Base-by-base conservation (phyloP, 2,329 filamentous ascomycete species). In the Cladorrhinum sp. region DNA sequence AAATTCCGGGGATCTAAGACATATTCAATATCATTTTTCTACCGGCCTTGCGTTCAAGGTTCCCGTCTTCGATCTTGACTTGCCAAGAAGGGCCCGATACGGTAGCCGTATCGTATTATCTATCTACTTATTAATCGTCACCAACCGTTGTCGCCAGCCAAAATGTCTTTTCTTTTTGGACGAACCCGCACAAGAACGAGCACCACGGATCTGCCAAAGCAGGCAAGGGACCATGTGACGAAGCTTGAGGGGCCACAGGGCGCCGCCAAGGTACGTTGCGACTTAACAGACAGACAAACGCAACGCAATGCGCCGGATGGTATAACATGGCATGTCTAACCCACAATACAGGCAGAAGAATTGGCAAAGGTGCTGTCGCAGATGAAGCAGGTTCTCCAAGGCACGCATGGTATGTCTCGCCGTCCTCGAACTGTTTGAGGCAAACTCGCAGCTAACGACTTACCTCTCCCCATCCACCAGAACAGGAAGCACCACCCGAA, bases 301-400 rank as follows among this genome's bases (percentile, higher is more conserved):
- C 51, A 45, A 48, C 32, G n/a, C n/a, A 49, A 56, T 55, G 20
- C 45, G 24, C 18, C 52, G 20, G 8, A 5, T 18, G 24, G 16
- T 8, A 41, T 55, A 36, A 36, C 32, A 41, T 22, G 41, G 10
- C 52, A n/a, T 51, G 16, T 36, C 32, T 45, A 45, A 45, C 41
- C 20, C 63, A 57, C 52, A 38, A n/a, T 57, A 55, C 69, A 96
- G 92, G 84, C 88, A 64, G 93, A 98, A 72, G 93, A 97, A 71
- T 82, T 96, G 64, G 89, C 91, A 53, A 91, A 92, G 72, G 88
- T 93, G 67, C 83, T 99, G 65, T 83, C 84, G 56, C 91, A 96
- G 74, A 96, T 98, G 88, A 98, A 98, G 76, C 79, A 92, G 65
- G 86, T 95, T 62, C 85, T 99, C 13, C 93, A 98, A 80, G 95